Conservation (phyloP, 2,329 filamentous ascomycete genomes). For the Davidsoniella australis region DNA sequence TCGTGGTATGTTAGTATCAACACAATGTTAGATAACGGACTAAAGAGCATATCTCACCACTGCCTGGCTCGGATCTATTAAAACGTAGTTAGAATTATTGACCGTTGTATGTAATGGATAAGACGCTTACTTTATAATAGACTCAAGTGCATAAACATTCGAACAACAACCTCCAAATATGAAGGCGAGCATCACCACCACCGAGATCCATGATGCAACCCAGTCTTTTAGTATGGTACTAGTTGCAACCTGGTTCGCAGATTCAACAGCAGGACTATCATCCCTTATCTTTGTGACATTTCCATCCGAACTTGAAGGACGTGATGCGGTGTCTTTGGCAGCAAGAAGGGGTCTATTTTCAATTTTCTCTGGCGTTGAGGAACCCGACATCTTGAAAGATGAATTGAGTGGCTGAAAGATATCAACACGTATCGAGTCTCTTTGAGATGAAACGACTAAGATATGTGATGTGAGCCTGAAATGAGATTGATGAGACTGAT, state of each 20-base stretch:
- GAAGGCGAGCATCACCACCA: conserved; percentile 44
- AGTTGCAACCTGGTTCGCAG: not conserved
- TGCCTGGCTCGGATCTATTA: conserved; percentile 60
- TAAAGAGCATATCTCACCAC: conserved; percentile 37
- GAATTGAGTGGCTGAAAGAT: too few relatives aligned
- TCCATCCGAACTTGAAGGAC: too few relatives aligned
- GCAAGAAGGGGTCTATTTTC: too few relatives aligned
- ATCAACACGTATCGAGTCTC: too few relatives aligned
- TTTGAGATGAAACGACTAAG: too few relatives aligned
- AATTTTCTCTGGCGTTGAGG: too few relatives aligned
- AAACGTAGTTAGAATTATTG: not conserved
- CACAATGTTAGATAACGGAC: not conserved
- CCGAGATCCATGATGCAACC: conserved; percentile 27
- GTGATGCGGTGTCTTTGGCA: too few relatives aligned
- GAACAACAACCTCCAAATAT: conserved; percentile 95
- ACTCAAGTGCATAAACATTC: conserved; percentile 93
- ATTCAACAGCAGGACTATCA: too few relatives aligned
- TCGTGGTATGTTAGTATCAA: conserved; percentile 20
- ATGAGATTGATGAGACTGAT: too few relatives aligned
- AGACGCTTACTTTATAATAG: conserved; percentile 68
- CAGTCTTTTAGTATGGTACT: not conserved
- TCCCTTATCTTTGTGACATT: too few relatives aligned
- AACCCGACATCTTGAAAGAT: too few relatives aligned
- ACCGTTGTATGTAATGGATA: not conserved
- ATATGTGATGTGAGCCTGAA: too few relatives aligned